These are phyloP conservation scores for Russula earlei DNA, from an alignment of 768 basidiomycete genomes.

Conservation along the genomic window DNA sequence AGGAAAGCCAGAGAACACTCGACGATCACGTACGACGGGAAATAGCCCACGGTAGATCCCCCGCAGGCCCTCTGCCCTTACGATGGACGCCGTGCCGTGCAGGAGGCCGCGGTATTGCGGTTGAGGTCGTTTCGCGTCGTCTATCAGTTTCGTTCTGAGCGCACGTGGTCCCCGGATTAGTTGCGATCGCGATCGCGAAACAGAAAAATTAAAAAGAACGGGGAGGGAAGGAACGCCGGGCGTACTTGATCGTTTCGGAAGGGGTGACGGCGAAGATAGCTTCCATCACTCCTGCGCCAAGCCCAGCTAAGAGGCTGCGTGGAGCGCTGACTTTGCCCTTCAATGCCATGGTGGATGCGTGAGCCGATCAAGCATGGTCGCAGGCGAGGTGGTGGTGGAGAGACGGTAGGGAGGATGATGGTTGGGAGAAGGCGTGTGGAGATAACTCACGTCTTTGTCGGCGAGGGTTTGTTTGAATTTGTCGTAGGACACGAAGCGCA, in stretches of 20 bases:
- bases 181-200: not conserved
- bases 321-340: conserved; percentile 90
- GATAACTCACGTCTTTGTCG: conserved; percentile 57
- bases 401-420: not conserved
- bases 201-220: not conserved
- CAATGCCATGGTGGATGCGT: not conserved
- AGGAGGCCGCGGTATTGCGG: conserved; percentile 83
- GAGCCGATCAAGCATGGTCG: not conserved
- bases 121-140: conserved; percentile 76
- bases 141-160: conserved; percentile 88
- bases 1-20: too few species aligned
- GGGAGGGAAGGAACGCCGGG: not conserved
- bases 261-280: conserved; percentile 93
- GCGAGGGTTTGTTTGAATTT: conserved; percentile 78
- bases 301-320: conserved; percentile 67
- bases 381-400: not conserved
- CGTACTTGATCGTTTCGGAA: conserved; percentile 96
- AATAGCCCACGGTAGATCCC: conserved; percentile 89
- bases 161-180: not conserved
- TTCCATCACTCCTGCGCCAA: conserved; percentile 87
- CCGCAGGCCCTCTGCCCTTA: conserved; percentile 72
- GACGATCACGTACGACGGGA: conserved; percentile 86
- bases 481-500: conserved; percentile 92
- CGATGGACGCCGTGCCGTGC: conserved; percentile 75
- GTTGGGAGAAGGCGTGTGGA: too few species aligned